These are phyloP conservation scores for Oemleria cerasiformis DNA, from an alignment of 306 rosid genomes.

Conservation along the genomic window DNA sequence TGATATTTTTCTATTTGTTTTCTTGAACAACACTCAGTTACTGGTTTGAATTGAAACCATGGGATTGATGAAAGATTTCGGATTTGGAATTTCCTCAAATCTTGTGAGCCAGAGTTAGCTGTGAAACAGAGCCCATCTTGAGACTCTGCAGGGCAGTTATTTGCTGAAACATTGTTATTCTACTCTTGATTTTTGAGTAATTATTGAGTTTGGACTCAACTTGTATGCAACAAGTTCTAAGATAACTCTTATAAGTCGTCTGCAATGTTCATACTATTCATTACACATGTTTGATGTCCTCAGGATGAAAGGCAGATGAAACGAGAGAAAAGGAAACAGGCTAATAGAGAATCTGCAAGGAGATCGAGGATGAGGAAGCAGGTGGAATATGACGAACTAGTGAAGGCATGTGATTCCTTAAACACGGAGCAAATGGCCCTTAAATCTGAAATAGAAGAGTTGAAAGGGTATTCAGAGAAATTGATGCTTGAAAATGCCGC, in stretches of 20 bases:
- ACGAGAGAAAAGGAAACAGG: constrained; percentile 39
- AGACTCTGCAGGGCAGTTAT: constrained; percentile 14
- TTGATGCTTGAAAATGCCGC: constrained; percentile 34
- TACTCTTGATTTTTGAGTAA: constrained; percentile 11
- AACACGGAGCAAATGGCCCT: constrained; percentile 24
- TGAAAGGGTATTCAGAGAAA: constrained; percentile 21
- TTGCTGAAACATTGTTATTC: constrained; percentile 15
- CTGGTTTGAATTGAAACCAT: constrained; percentile 15
- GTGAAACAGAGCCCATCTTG: constrained; percentile 24
- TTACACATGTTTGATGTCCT: constrained; percentile 2
- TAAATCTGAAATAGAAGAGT: constrained; percentile 24
- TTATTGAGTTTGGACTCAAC: constrained; percentile 5
- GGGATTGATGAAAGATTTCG: constrained; percentile 15
- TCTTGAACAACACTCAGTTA: constrained; percentile 6
- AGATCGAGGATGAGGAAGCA: constrained; percentile 39
- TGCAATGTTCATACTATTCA: constrained; percentile 1
- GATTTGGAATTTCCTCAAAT: constrained; percentile 26
- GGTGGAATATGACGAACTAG: constrained; percentile 32
- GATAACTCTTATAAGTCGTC: constrained; percentile 4
- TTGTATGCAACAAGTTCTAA: constrained; percentile 1
- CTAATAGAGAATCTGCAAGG: constrained; percentile 43
- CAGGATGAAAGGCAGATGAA: constrained; percentile 37
- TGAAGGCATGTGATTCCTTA: constrained; percentile 25
- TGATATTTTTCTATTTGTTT: constrained; percentile 8
- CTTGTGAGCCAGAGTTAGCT: constrained; percentile 18